phyloP scores from a whole-genome alignment of 1,139 yeast genomes.

The Diutina sp. region DNA sequence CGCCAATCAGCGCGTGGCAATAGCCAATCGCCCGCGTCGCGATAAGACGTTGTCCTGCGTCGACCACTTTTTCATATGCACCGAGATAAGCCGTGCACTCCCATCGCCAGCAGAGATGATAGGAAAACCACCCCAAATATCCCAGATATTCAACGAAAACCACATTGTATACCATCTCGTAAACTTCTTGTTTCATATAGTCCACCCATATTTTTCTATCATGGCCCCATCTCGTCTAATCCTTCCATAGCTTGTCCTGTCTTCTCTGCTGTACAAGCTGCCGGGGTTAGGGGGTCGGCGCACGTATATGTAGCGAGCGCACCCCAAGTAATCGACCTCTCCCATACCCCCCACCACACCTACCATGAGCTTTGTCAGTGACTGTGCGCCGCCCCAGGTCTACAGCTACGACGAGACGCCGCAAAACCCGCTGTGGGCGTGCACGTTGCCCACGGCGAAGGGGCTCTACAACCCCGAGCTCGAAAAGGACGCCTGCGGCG shows the following conservation, averaged over 20 bases:
- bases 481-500: conserved; percentile 98
- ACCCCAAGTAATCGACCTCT: background rate
- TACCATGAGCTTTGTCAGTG: background rate
- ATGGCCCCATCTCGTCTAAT: no score
- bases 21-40: background rate
- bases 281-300: background rate
- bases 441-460: conserved; percentile 71
- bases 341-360: background rate
- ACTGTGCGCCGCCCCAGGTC: conserved; percentile 9
- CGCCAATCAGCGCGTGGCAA: background rate
- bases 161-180: no score
- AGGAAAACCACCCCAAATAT: no score
- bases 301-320: background rate
- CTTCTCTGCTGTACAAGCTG: background rate
- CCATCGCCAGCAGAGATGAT: background rate
- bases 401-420: conserved; percentile 67
- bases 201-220: no score
- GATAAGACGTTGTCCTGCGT: background rate
- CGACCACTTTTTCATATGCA: background rate
- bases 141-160: no score
- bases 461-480: conserved; percentile 90
- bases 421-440: conserved; percentile 84
- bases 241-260: no score
- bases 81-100: background rate
- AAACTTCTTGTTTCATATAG: no score